These are phyloP conservation scores for Gentiana macrophylla DNA, from an alignment of 257 asterid species.

Conservation along the genomic window DNA sequence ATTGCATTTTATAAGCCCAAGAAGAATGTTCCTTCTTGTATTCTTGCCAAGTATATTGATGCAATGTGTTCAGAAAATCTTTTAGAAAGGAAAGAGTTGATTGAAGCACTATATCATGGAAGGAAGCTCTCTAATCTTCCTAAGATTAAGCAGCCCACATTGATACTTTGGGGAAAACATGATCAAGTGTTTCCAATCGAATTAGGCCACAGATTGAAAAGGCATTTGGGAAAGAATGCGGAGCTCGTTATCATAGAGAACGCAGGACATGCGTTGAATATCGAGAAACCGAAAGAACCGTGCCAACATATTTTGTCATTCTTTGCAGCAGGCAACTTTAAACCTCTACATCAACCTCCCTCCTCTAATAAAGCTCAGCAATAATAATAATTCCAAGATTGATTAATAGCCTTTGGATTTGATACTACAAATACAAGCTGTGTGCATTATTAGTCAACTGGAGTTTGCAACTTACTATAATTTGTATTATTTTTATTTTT, in stretches of 20 bases:
- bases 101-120: no score
- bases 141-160: constrained; percentile 60
- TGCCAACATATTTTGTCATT: constrained; percentile 33
- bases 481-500: no score
- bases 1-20: no score
- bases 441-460: no score
- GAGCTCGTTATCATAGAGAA: constrained; percentile 3
- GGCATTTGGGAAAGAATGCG: constrained; percentile 10
- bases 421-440: no score
- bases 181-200: constrained; percentile 72
- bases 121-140: no score
- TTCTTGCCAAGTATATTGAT: no score
- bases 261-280: constrained; percentile 3
- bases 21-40: no score
- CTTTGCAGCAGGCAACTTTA: constrained; percentile 16
- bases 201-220: constrained; percentile 52
- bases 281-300: constrained; percentile 4
- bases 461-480: no score
- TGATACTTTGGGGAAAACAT: constrained; percentile 74
- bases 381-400: constrained; percentile 23
- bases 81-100: no score
- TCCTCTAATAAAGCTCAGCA: constrained; percentile 16
- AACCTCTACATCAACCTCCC: constrained; percentile 19
- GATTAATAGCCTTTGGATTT: no score
- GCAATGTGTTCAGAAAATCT: no score